Conservation (phyloP, 1,284 basidiomycete genomes). For the Neonothopanus nambi region DNA sequence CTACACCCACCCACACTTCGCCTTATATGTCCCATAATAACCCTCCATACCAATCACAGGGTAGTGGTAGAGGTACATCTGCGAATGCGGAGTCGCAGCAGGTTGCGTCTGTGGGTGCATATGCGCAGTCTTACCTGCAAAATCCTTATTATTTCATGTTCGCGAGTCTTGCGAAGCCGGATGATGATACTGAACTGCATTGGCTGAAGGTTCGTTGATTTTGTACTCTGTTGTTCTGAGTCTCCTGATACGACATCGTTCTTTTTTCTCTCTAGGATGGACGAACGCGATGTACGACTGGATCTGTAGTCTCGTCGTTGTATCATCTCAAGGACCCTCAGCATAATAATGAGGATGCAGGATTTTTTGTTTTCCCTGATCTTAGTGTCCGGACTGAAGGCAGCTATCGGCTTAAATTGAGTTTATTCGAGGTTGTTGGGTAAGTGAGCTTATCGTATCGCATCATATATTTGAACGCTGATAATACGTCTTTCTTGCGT, state of each 20-base stretch:
- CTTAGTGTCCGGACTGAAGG: conserved; percentile 90
- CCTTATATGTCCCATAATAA: background rate
- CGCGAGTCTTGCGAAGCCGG: conserved; percentile 83
- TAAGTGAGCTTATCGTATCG: conserved; percentile 42
- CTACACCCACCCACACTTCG: conserved; percentile 12
- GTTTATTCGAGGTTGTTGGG: conserved; percentile 92
- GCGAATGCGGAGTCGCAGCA: background rate
- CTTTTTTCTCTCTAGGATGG: conserved; percentile 57
- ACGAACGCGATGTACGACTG: conserved; percentile 87
- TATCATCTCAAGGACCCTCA: conserved; percentile 95
- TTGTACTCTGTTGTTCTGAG: background rate
- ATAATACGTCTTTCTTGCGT: conserved; percentile 1
- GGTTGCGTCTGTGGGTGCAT: conserved; percentile 29
- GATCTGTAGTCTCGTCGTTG: conserved; percentile 88
- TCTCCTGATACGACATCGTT: background rate
- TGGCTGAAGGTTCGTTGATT: conserved; percentile 68
- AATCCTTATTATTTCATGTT: conserved; percentile 97
- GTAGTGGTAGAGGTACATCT: too few species aligned
- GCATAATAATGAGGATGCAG: conserved; percentile 63
- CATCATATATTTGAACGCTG: conserved; percentile 3
- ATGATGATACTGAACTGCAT: conserved; percentile 90
- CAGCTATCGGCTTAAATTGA: conserved; percentile 82
- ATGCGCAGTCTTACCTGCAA: conserved; percentile 65
- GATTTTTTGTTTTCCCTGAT: conserved; percentile 91
- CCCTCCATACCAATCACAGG: too few species aligned